phyloP scores from a whole-genome alignment of 345 rosid genomes.

The Excoecaria agallocha region DNA sequence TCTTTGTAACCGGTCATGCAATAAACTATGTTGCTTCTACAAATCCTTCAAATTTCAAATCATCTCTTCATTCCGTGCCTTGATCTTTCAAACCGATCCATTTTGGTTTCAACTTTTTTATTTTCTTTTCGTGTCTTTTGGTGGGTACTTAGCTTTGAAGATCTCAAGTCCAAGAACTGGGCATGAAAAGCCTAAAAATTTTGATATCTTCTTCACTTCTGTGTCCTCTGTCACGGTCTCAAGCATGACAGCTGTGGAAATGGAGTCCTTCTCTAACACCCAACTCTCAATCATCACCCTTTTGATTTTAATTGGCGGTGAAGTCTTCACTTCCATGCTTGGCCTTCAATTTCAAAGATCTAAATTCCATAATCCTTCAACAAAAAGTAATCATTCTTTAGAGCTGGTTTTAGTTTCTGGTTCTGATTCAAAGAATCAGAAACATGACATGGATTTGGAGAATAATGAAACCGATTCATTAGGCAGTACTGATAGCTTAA shows the following conservation, averaged over 20 bases:
- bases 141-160: slow-evolving; percentile 32
- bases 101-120: slow-evolving; percentile 43
- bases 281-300: slow-evolving; percentile 56
- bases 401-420: no score
- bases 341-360: slow-evolving; percentile 13
- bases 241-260: slow-evolving; percentile 71
- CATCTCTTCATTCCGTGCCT: neutral
- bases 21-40: neutral
- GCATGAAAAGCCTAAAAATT: slow-evolving; percentile 24
- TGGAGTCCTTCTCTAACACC: slow-evolving; percentile 72
- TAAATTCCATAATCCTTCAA: neutral
- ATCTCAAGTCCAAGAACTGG: slow-evolving; percentile 39
- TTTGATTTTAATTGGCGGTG: slow-evolving; percentile 63
- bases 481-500: neutral
- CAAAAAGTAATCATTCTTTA: neutral
- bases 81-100: slow-evolving; percentile 23
- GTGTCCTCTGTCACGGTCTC: slow-evolving; percentile 63
- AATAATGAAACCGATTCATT: no score
- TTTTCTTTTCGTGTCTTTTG: slow-evolving; percentile 32
- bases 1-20: neutral
- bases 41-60: neutral
- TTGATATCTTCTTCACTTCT: slow-evolving; percentile 72
- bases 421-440: no score
- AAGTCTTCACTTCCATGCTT: slow-evolving; percentile 58
- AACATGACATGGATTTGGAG: no score